phyloP scores from a whole-genome alignment of 306 rosid species.

The Gleditsia sinensis region DNA sequence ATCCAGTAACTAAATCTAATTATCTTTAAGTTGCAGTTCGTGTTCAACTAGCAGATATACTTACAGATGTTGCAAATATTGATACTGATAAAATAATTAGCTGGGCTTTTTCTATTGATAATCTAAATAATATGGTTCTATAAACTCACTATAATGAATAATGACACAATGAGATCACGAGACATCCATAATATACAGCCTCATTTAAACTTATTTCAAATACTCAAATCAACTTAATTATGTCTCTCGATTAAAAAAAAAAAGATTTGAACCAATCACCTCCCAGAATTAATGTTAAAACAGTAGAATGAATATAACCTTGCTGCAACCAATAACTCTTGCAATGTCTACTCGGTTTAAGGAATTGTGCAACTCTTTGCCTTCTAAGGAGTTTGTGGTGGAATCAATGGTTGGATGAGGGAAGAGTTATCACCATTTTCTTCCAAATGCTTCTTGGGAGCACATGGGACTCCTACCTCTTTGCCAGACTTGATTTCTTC shows the following conservation, averaged over 20 bases:
- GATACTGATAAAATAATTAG: background rate
- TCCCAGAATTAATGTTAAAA: constrained; percentile 1
- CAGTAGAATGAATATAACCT: constrained; percentile 2
- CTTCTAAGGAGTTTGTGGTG: constrained; percentile 20
- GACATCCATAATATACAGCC: background rate
- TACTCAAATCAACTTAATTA: background rate
- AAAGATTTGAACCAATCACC: background rate
- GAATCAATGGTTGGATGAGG: constrained; percentile 49
- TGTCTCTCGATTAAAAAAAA: background rate
- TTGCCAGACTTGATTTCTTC: constrained; percentile 47
- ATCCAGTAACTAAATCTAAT: background rate
- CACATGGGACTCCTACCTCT: constrained; percentile 29
- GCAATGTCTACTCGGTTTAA: constrained; percentile 1
- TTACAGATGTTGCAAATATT: too few species aligned
- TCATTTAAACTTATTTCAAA: background rate
- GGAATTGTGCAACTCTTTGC: background rate
- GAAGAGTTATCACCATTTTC: constrained; percentile 28
- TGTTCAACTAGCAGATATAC: background rate
- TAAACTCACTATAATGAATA: background rate
- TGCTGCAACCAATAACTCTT: constrained; percentile 20
- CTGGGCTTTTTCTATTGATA: background rate
- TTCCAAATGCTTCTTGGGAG: constrained; percentile 29
- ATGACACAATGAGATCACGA: background rate
- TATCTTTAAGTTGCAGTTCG: background rate
- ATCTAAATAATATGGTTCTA: too few species aligned